Conservation (phyloP, 495 filamentous ascomycete species). For the Parathielavia hyrcaniae region DNA sequence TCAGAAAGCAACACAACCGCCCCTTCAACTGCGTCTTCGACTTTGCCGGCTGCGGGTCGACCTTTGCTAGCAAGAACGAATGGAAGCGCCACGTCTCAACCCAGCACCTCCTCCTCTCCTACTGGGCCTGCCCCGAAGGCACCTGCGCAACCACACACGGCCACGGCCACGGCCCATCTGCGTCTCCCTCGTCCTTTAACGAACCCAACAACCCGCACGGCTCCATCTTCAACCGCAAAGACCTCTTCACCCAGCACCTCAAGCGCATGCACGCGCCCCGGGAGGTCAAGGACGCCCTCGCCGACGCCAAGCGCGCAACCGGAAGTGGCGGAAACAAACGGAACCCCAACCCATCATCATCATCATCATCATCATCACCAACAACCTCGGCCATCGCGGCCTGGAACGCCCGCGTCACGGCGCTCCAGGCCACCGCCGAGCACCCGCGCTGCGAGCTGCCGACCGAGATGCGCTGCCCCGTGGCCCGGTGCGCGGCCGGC, state of each 20-base stretch:
- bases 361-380: neutral
- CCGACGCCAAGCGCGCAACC: neutral
- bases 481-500: slow-evolving; percentile 44
- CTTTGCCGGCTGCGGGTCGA: slow-evolving; percentile 67
- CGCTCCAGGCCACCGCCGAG: slow-evolving; percentile 54
- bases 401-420: slow-evolving; percentile 43
- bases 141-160: slow-evolving; percentile 46
- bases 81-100: slow-evolving; percentile 85
- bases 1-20: slow-evolving; percentile 47
- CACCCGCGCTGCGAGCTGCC: slow-evolving; percentile 57
- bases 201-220: slow-evolving; percentile 27
- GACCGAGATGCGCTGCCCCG: slow-evolving; percentile 56
- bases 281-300: slow-evolving; percentile 22
- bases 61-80: slow-evolving; percentile 81
- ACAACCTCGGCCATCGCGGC: slow-evolving; percentile 1
- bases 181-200: neutral
- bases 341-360: neutral
- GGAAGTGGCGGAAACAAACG: neutral
- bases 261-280: slow-evolving; percentile 71
- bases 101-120: slow-evolving; percentile 71
- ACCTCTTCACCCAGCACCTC: slow-evolving; percentile 84
- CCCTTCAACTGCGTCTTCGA: slow-evolving; percentile 75
- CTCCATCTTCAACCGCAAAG: slow-evolving; percentile 86
- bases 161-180: slow-evolving; percentile 5
- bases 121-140: slow-evolving; percentile 73